A percentile compares a stretch with the other conserved stretches of the same genome.
These are phyloP conservation scores for Trichoderma hamatum DNA, from an alignment of 2,329 filamentous ascomycete genomes.

Conservation along the genomic window DNA sequence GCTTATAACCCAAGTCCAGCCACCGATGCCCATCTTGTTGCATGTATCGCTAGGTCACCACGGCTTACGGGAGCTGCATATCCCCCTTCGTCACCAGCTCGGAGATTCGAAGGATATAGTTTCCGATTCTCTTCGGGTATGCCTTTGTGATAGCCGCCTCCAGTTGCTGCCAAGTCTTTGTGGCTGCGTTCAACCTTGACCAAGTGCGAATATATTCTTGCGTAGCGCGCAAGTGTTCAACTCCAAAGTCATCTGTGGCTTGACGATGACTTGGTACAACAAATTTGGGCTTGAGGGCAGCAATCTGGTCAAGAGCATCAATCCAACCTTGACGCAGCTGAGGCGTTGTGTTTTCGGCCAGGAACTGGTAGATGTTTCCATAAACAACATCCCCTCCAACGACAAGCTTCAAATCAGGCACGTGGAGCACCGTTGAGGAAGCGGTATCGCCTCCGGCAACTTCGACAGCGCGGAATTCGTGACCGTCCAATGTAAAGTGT, in stretches of 20 bases:
- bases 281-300: not conserved
- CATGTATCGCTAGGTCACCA: not conserved
- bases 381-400: conserved; percentile 13
- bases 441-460: conserved; percentile 3
- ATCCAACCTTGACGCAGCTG: conserved; percentile 3
- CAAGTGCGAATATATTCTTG: conserved; percentile 10
- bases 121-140: conserved; percentile 9
- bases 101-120: not conserved
- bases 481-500: not conserved
- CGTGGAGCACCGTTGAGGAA: conserved; percentile 2
- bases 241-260: not conserved
- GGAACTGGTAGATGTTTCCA: not conserved
- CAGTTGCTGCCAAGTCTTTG: conserved; percentile 4
- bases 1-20: not conserved
- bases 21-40: too few relatives aligned
- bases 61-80: not conserved
- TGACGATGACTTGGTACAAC: conserved; percentile 5
- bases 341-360: conserved; percentile 5
- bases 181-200: not conserved
- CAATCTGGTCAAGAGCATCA: not conserved
- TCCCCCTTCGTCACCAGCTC: conserved; percentile 6
- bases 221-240: not conserved
- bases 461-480: conserved; percentile 15
- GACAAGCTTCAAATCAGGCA: not conserved
- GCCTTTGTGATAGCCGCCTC: conserved; percentile 2